Base-by-base conservation (phyloP, 352 stramenopile species). In the Globisporangium irregulare region DNA sequence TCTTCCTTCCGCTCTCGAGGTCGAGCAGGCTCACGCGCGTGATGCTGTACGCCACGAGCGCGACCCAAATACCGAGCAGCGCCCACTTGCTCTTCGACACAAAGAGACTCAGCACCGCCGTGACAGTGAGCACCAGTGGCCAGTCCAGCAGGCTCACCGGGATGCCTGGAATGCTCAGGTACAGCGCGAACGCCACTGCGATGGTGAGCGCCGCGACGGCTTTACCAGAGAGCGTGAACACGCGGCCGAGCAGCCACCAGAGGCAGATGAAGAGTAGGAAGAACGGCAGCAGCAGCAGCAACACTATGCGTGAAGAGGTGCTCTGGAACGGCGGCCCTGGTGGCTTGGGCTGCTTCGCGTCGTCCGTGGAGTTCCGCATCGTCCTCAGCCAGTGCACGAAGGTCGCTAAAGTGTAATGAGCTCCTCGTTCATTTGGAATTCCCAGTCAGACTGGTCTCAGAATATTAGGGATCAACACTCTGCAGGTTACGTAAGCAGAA, bases 101-200 rank as follows among this genome's bases (percentile, higher is more conserved):
- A 25, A 51, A 69, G 56, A 66, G 2, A 29, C 56, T 57, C 6
- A 68, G 54, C 20, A 56, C 66, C 18, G 81, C 72, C 0, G 71
- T 77, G 46, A 78, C 36, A 0, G 82, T 81, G 54, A 89, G 73
- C 58, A 90, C 84, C 9, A 90, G 65, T 20, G 84, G 84, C 70
- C 72, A 87, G 77, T 92, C 84, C 9, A 92, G 55, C 25, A 89
- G 74, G 8, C 46, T 48, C 41, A 77, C 57, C 29, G 80, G 75
- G 14, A 84, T 81, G 60, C 77, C 68, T n/a, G 79, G 81, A 41
- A 89, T 76, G 27, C 64, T 79, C 25, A 90, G 68, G 61, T 82
- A 91, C 25, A 93, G 58, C n/a, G 73, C 64, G 77, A 81, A 84
- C 34, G 76, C 73, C 14, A 76, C 15, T 27, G 66, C 51, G 20